Base-by-base conservation (phyloP, 768 basidiomycete genomes). In the Trametes coccinea region DNA sequence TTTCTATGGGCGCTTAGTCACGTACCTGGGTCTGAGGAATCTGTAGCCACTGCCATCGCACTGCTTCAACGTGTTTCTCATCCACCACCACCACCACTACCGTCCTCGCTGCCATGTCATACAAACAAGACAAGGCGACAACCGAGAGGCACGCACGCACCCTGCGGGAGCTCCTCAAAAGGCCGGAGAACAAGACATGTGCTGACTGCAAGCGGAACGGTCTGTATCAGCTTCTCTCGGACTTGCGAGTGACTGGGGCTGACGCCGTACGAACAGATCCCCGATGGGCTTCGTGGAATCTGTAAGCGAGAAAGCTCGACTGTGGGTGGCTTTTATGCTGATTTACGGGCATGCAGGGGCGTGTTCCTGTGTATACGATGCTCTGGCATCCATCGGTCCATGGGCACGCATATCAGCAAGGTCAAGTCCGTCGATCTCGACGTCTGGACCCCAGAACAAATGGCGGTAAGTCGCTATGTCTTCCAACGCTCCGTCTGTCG, bases 401-500 rank as follows among this genome's bases (percentile, higher is more conserved):
- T 99, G 93, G 96, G 96, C 61, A 98, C 96, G 0, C 96, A 99
- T 75, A 97, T 98, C 74, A 92, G 91, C 77, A 92, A 90, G 71
- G 92, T 99, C 72, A 97, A 97, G 71, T 96, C 94, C 2, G 92
- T 99, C 56, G 96, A 99, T 77, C 86, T 99, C 56, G 96, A 99
- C 69, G 85, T 91, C 16, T 99, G 96, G 96, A 96, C 93, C 7
- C 93, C 93, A 2, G 95, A 98, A 64, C 96, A 99, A 77, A 95
- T 99, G 90, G 86, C 88, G 77, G 95, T 94, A 67, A 62, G 83
- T 66, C 30, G 22, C 22, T 22, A 22, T 22, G 22, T 22, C 22
- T 22, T 22, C 22, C 22, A 22, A 22, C 22, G 22, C 22, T 22
- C 22, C 22, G 22, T 22, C 22, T 43, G n/a, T 16, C 34, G 34